A percentile compares a stretch with the other conserved stretches of the same genome.
phyloP scores from a whole-genome alignment of 495 filamentous ascomycete genomes.

The Aspergillus funiculosus region DNA sequence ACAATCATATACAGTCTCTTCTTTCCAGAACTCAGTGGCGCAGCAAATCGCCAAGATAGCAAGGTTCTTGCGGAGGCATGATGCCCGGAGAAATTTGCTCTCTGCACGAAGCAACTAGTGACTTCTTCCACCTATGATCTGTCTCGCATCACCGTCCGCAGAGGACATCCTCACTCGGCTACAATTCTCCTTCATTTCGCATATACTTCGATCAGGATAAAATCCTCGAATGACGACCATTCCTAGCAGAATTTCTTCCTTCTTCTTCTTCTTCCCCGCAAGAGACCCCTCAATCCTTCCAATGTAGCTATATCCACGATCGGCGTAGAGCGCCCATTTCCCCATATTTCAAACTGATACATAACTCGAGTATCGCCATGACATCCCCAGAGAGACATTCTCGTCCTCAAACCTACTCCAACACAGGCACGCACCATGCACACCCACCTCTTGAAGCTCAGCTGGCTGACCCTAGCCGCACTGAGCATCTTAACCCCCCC shows the following conservation, averaged over 20 bases:
- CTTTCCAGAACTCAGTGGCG: no score
- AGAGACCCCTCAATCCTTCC: no score
- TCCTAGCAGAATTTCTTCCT: no score
- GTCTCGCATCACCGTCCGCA: neutral
- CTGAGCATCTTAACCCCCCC: neutral
- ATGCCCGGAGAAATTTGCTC: conserved; percentile 8
- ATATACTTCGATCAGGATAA: conserved; percentile 2
- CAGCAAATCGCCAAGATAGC: neutral
- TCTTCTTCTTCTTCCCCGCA: no score
- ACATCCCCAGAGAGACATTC: no score
- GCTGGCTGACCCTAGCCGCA: conserved; percentile 1
- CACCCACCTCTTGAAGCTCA: neutral
- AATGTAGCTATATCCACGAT: no score
- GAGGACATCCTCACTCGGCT: neutral
- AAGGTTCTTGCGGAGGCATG: neutral
- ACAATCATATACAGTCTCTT: no score
- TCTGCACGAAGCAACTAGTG: neutral
- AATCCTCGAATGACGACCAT: neutral
- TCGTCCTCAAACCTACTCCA: no score
- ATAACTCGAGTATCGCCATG: no score
- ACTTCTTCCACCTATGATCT: conserved; percentile 19
- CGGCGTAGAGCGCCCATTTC: no score
- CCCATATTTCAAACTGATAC: no score
- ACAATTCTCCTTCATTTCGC: neutral
- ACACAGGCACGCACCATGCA: no score